phyloP scores from a whole-genome alignment of 177 flowering plant species.

The Telopea speciosissima region DNA sequence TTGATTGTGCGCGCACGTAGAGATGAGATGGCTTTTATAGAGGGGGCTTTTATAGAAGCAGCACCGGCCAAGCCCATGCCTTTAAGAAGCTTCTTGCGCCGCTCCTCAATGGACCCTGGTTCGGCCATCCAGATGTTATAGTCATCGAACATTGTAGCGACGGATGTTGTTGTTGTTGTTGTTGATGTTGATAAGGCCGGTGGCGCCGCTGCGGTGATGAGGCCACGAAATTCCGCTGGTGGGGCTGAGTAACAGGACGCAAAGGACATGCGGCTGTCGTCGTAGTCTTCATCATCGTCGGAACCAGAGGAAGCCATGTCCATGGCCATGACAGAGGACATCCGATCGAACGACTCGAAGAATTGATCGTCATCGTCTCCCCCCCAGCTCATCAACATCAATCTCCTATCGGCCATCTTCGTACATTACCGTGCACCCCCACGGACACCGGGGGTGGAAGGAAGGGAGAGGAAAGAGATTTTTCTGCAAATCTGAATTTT shows the following conservation, averaged over 20 bases:
- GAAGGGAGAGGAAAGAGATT: too few relatives aligned
- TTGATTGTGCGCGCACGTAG: too few relatives aligned
- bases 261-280: slow-evolving; percentile 67
- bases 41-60: too few relatives aligned
- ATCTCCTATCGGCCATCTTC: slow-evolving; percentile 16
- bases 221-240: slow-evolving; percentile 10
- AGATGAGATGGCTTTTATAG: too few relatives aligned
- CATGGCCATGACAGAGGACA: slow-evolving; percentile 43
- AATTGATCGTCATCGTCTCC: slow-evolving; percentile 46
- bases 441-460: too few relatives aligned
- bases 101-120: slow-evolving; percentile 64
- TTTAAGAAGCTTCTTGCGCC: slow-evolving; percentile 59
- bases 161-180: slow-evolving; percentile 3
- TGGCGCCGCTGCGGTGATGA: neutral
- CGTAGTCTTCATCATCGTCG: slow-evolving; percentile 37
- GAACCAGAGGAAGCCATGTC: slow-evolving; percentile 42
- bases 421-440: too few relatives aligned
- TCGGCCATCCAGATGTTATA: slow-evolving; percentile 75
- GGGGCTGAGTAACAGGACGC: slow-evolving; percentile 41
- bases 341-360: slow-evolving; percentile 60
- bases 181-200: neutral
- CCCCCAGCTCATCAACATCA: slow-evolving; percentile 58
- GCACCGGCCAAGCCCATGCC: slow-evolving; percentile 60
- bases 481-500: too few relatives aligned
- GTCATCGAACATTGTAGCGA: slow-evolving; percentile 14